A percentile compares a stretch with the other conserved stretches of the same genome.
These are phyloP conservation scores for Amylocarpus encephaloides DNA, from an alignment of 2,329 filamentous ascomycete species.

Conservation along the genomic window DNA sequence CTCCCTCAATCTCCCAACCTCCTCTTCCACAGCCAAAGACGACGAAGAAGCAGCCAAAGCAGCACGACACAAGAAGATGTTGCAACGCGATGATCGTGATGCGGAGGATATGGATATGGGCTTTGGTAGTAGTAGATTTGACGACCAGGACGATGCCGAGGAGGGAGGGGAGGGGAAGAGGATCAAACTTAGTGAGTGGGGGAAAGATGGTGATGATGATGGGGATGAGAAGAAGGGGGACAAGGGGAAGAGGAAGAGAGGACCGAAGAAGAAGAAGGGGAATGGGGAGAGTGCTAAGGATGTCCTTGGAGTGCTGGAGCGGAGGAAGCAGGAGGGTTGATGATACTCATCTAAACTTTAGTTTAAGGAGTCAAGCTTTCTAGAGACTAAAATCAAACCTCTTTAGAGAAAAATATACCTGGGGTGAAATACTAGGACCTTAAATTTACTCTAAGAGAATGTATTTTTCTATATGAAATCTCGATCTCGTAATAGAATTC, in stretches of 20 bases:
- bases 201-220: conserved; percentile 43
- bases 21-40: conserved; percentile 34
- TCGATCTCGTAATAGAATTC: too few species aligned
- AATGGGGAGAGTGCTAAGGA: conserved; percentile 73
- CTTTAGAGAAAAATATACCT: too few species aligned
- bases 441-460: too few species aligned
- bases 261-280: conserved; percentile 68
- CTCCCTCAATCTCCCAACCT: conserved; percentile 43
- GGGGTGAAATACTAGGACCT: too few species aligned
- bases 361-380: too few species aligned
- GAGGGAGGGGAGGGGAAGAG: conserved; percentile 61
- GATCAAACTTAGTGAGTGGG: conserved; percentile 64
- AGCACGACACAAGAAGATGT: conserved; percentile 66
- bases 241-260: conserved; percentile 59
- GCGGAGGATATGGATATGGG: conserved; percentile 90
- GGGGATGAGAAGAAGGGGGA: conserved; percentile 39
- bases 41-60: conserved; percentile 50
- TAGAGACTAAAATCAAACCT: too few species aligned
- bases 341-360: too few species aligned
- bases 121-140: conserved; percentile 81
- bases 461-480: too few species aligned
- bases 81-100: conserved; percentile 69
- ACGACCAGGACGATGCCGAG: conserved; percentile 81
- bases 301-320: conserved; percentile 71
- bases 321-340: conserved; percentile 21